Evolutionary conservation across 345 rosid genomes (phyloP), one percentile per base, ranked within the genome.

Genomic region (Zanthoxylum bungeanum): DNA sequence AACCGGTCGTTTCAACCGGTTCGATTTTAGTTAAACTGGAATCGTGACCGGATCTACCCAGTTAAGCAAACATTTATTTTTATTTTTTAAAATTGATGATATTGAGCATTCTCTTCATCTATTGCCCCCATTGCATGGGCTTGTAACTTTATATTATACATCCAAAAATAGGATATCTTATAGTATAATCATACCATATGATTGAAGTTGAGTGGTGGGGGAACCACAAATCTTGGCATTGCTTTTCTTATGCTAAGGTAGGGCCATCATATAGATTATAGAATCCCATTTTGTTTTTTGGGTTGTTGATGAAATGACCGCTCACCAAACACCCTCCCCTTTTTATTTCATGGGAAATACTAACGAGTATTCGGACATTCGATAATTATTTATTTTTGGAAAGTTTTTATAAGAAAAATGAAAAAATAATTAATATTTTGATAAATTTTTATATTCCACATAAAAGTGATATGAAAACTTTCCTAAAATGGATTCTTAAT

Each of bases 291-390:
- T 76, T 71, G 64, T 74, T 77, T 60, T 42, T 31, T 28, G 74
- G 79, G 82, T 84, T 80, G 81, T 77, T 78, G 81, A 66, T 79
- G 89, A 83, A 77, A 83, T 83, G 86, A 87, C 87, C 73, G 36
- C 81, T 79, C 82, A 84, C 79, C 87, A 83, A 76, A 77, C 81
- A 53, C 50, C 53, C 24, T 56, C 57, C 55, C 19, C 34, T 22
- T 47, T 36, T 46, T 34, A 52, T 31, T 46, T 40, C 31, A 42
- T 6, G 8, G 30, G 37, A 30, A 17, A 55, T n/a, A 70, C 9
- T 55, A 30, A 12, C 28, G 33, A 31, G 16, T 17, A 6, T 59
- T 59, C 4, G 6, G 17, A n/a, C n/a, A n/a, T n/a, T n/a, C n/a
- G n/a, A n/a, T n/a, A n/a, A n/a, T n/a, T n/a, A n/a, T n/a, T n/a